Conservation (phyloP, 176 grass and related monocot genomes). For the Eleusine indica region DNA sequence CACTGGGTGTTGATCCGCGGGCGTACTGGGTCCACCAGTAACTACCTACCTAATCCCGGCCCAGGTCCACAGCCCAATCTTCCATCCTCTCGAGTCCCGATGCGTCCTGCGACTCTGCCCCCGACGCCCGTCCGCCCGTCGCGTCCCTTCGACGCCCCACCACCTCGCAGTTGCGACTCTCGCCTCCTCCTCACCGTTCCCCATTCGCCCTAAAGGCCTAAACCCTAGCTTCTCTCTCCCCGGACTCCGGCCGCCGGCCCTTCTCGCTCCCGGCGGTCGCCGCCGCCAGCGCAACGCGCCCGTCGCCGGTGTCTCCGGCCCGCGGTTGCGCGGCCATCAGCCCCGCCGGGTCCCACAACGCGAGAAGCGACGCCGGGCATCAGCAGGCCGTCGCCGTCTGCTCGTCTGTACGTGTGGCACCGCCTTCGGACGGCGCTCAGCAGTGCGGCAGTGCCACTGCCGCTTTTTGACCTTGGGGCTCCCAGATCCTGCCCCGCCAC, state of each 20-base stretch:
- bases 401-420: neutral
- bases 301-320: neutral
- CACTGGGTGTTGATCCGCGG: neutral
- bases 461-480: neutral
- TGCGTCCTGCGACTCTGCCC: slow-evolving; percentile 8
- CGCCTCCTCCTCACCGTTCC: slow-evolving; percentile 34
- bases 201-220: slow-evolving; percentile 33
- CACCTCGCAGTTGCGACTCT: slow-evolving; percentile 20
- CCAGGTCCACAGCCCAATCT: slow-evolving; percentile 7
- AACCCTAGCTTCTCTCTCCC: slow-evolving; percentile 26
- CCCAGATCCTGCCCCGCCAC: slow-evolving; percentile 20
- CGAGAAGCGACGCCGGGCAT: neutral
- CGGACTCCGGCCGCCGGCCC: neutral
- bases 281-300: neutral
- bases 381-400: neutral
- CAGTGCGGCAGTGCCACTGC: slow-evolving; percentile 21
- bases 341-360: neutral
- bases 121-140: slow-evolving; percentile 26
- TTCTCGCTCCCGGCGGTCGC: neutral
- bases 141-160: slow-evolving; percentile 13
- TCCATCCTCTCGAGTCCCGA: slow-evolving; percentile 14
- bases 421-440: neutral
- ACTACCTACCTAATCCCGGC: neutral
- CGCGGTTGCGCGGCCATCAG: slow-evolving; percentile 1
- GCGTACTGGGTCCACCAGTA: neutral